These are phyloP conservation scores for Crucihimalaya himalaica DNA, from an alignment of 345 rosid genomes.

Conservation along the genomic window DNA sequence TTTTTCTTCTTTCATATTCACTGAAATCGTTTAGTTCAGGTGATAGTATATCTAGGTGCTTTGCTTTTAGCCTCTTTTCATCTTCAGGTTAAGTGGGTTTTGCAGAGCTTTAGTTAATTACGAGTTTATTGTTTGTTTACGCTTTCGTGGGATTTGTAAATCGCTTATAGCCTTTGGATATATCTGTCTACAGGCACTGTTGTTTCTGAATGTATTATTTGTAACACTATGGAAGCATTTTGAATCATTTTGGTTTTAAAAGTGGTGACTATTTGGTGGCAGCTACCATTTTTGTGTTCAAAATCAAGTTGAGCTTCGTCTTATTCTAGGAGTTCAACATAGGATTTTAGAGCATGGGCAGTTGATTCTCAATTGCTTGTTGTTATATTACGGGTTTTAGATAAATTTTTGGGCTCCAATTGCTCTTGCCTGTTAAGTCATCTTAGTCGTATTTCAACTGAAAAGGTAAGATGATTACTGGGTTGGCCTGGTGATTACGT, in stretches of 20 bases:
- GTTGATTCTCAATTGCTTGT: neutral
- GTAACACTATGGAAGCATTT: neutral
- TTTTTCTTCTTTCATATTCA: neutral
- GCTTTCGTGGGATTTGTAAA: neutral
- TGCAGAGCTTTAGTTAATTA: neutral
- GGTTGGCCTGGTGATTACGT: neutral
- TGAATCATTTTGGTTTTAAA: constrained; percentile 7
- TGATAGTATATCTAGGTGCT: neutral
- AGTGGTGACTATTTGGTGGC: neutral
- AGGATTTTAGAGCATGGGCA: neutral
- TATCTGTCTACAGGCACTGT: constrained; percentile 6
- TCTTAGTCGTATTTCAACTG: neutral
- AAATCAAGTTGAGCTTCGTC: neutral
- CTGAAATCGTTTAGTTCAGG: neutral
- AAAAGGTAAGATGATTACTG: neutral
- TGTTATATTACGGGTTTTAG: neutral
- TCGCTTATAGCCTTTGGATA: neutral
- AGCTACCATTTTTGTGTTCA: neutral
- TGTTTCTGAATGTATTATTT: constrained; percentile 2
- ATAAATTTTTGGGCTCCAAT: neutral
- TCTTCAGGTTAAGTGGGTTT: neutral
- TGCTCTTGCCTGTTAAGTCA: neutral
- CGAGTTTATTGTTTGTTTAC: neutral
- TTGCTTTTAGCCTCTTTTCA: neutral
- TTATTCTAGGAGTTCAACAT: neutral